Base-by-base conservation (phyloP, 2,329 filamentous ascomycete genomes). In the Diaporthe sp. region DNA sequence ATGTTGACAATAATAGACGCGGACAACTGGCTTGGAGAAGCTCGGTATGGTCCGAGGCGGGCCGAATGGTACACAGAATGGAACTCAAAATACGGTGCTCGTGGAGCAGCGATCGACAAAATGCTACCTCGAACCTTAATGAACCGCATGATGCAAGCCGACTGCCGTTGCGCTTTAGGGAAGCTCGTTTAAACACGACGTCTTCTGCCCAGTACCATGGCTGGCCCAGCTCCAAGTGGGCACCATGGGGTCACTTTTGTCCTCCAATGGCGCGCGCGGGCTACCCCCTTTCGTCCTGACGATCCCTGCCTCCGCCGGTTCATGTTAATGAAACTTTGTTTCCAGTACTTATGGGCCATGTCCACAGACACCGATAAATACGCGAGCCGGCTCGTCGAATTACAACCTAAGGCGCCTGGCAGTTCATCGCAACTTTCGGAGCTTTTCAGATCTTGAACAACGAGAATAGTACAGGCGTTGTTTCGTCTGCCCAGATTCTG, bases 311-410 rank as follows among this genome's bases (percentile, higher is more conserved):
- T 20, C 39, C 65, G 57, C 25, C 28, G 71, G 57, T 61, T 51
- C 57, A 63, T 63, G 31, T 63, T 53, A 42, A 72, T 63, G 42
- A 72, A 72, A 63, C 57, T 51, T 42, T 72, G 71, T 72, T 72
- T 72, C 42, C 37, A 63, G 71, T 60, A 63, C 71, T 31, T n/a
- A n/a, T 53, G 44, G 58, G 53, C 44, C 58, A 44, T 20, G 47
- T 34, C 65, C 49, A 70, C 44, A 53, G 15, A 17, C 15, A 51
- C n/a, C 34, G 71, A 72, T 63, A 63, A 72, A 72, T 61, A 72
- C 42, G 37, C n/a, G 31, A 42, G 49, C 22, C 22, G 15, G 55
- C 15, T 55, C 28, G 31, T 20, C 34, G 22, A 65, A 34, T 39
- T 4, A 22, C 15, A 0, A 42, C 0, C 2, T 37, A n/a, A 5